phyloP scores from a whole-genome alignment of 805 yeast species.

The Suhomyces sp. region DNA sequence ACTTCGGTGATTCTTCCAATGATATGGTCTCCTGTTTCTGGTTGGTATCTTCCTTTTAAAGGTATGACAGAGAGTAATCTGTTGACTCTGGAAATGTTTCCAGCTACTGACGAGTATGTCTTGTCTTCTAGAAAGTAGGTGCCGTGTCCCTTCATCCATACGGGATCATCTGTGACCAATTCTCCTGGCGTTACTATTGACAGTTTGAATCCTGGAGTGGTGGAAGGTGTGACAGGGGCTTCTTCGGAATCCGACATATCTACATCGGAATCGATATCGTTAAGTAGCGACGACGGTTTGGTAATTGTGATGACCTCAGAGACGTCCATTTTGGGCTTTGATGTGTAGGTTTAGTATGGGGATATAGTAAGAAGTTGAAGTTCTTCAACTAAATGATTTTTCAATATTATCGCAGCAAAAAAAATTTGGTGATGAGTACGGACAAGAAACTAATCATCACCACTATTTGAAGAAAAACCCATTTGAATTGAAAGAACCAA shows the following conservation, averaged over 20 bases:
- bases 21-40: slow-evolving; percentile 95
- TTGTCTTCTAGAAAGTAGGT: slow-evolving; percentile 74
- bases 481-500: too few species aligned
- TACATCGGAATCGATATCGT: slow-evolving; percentile 36
- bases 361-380: too few species aligned
- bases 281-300: slow-evolving; percentile 21
- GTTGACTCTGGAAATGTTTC: slow-evolving; percentile 82
- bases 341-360: too few species aligned
- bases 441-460: too few species aligned
- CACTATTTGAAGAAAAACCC: too few species aligned
- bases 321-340: background rate
- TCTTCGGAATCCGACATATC: slow-evolving; percentile 40
- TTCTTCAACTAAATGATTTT: too few species aligned
- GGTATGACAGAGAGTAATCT: slow-evolving; percentile 83
- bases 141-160: slow-evolving; percentile 99
- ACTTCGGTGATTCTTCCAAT: slow-evolving; percentile 94
- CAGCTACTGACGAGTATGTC: slow-evolving; percentile 91
- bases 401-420: background rate
- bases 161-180: slow-evolving; percentile 89
- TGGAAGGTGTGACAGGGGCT: background rate
- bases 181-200: slow-evolving; percentile 91
- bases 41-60: slow-evolving; percentile 80
- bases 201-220: slow-evolving; percentile 10
- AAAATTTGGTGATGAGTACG: slow-evolving; percentile 2
- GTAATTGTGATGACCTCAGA: slow-evolving; percentile 35